Evolutionary conservation across 805 yeast genomes (phyloP).

Genomic region (Candida multigemmis): DNA sequence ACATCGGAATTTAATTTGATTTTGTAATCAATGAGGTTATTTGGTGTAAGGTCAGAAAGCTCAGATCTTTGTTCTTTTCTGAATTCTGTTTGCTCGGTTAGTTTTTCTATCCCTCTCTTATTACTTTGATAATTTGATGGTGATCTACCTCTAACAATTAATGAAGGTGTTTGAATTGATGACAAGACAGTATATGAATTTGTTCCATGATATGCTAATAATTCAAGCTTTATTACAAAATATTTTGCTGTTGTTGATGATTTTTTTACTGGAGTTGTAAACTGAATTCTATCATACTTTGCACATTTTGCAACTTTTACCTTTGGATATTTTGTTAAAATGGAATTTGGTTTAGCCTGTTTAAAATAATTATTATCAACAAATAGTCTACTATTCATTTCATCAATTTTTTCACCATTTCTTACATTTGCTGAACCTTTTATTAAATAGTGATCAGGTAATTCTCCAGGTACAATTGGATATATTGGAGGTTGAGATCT

Average conservation of each 20-base stretch:
- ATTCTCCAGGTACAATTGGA: conserved; percentile 46
- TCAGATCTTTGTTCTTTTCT: not conserved
- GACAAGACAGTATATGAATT: conserved; percentile 27
- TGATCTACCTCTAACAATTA: conserved; percentile 56
- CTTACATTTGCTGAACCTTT: conserved; percentile 56
- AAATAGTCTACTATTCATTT: conserved; percentile 42
- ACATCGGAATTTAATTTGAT: not conserved
- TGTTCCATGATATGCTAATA: conserved; percentile 35
- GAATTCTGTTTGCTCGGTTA: not conserved
- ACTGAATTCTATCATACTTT: conserved; percentile 61
- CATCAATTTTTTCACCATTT: conserved; percentile 42
- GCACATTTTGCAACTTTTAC: conserved; percentile 48
- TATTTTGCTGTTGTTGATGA: conserved; percentile 36
- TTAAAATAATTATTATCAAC: conserved; percentile 12
- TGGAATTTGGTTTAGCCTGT: conserved; percentile 4
- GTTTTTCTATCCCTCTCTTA: not conserved
- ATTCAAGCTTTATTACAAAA: conserved; percentile 42
- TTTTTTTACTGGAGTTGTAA: conserved; percentile 44
- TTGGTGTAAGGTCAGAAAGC: not conserved
- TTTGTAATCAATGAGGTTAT: not conserved
- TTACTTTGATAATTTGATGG: conserved; percentile 44
- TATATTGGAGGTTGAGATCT: conserved; percentile 49
- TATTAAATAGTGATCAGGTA: conserved; percentile 50
- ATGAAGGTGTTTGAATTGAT: conserved; percentile 47
- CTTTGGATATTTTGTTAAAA: conserved; percentile 38